These are phyloP conservation scores for Vanilla planifolia DNA, from an alignment of 106 monocot genomes.

Conservation along the genomic window DNA sequence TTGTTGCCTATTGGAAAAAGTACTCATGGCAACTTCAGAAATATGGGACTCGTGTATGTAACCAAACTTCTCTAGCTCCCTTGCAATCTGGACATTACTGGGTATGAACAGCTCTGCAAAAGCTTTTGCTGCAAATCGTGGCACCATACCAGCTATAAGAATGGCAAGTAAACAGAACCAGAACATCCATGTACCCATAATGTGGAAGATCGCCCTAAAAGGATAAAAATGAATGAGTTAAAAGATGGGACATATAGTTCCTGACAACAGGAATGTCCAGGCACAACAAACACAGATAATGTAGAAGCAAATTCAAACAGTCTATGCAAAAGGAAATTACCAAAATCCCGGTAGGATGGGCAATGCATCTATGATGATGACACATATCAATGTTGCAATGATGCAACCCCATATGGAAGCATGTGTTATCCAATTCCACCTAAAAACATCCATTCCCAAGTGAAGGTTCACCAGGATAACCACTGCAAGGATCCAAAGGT, in stretches of 20 bases:
- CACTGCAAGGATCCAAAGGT: constrained; percentile 66
- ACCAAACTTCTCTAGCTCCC: constrained; percentile 50
- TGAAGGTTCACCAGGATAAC: constrained; percentile 87
- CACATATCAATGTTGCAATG: constrained; percentile 36
- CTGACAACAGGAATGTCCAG: background rate
- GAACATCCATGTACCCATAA: constrained; percentile 37
- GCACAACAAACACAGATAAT: background rate
- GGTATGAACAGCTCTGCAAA: constrained; percentile 37
- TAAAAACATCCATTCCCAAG: constrained; percentile 74
- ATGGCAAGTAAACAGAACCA: constrained; percentile 42
- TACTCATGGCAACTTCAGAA: constrained; percentile 23
- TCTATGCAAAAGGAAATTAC: constrained; percentile 18
- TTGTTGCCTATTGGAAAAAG: constrained; percentile 9
- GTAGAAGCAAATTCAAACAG: background rate
- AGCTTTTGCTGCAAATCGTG: constrained; percentile 38
- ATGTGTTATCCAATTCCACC: constrained; percentile 91
- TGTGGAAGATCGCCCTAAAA: constrained; percentile 48
- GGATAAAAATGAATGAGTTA: no score
- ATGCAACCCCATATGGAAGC: constrained; percentile 75
- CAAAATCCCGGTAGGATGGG: constrained; percentile 47
- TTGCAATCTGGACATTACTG: constrained; percentile 53
- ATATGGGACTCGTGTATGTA: background rate
- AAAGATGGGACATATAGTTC: no score
- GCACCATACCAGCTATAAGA: constrained; percentile 40
- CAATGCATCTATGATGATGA: constrained; percentile 46